phyloP scores from a whole-genome alignment of 352 stramenopile genomes.

The Globisporangium alternatum region DNA sequence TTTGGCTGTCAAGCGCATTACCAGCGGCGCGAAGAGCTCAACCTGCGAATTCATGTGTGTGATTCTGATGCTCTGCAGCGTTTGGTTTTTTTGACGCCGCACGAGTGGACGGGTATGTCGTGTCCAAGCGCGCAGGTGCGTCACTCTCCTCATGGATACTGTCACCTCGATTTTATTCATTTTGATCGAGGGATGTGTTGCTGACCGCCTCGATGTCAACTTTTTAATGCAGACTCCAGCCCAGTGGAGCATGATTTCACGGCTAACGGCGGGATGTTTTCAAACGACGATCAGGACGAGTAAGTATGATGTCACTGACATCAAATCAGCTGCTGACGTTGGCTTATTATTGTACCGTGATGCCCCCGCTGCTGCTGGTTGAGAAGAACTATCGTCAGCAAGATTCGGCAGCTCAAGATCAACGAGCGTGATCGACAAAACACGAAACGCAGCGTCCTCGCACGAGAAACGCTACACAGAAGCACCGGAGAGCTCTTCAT shows the following conservation, averaged over 20 bases:
- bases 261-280: slow-evolving; percentile 22
- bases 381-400: slow-evolving; percentile 8
- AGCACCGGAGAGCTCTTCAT: slow-evolving; percentile 6
- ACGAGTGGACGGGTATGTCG: slow-evolving; percentile 30
- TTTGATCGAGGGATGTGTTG: neutral
- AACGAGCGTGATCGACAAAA: neutral
- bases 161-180: neutral
- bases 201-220: neutral
- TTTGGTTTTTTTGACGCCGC: slow-evolving; percentile 42
- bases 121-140: neutral
- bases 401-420: slow-evolving; percentile 5
- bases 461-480: neutral
- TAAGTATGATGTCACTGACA: slow-evolving; percentile 11
- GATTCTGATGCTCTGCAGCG: slow-evolving; percentile 13
- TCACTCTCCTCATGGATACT: neutral
- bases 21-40: neutral
- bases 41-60: neutral
- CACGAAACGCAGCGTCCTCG: neutral
- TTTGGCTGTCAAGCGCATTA: neutral
- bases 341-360: neutral
- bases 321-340: neutral
- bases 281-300: slow-evolving; percentile 27
- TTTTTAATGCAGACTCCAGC: neutral
- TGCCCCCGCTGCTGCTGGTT: neutral
- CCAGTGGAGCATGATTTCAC: neutral